These are phyloP conservation scores for Coemansia umbellata DNA, from an alignment of 192 early-diverging fungal genomes.

Conservation along the genomic window DNA sequence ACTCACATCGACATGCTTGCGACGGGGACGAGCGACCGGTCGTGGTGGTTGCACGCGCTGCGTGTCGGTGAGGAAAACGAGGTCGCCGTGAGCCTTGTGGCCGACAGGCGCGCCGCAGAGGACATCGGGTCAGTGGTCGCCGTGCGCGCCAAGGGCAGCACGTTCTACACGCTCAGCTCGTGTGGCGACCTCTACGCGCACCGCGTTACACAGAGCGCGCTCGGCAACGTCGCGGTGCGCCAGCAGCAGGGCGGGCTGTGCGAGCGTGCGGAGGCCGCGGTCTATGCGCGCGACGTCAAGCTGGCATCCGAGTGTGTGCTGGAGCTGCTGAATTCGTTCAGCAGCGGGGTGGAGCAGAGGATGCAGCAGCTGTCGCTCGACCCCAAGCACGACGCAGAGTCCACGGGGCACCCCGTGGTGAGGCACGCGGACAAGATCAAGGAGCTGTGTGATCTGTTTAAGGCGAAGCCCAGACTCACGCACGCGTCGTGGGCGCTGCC, in stretches of 20 bases:
- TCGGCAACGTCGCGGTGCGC: constrained; percentile 8
- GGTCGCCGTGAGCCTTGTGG: constrained; percentile 9
- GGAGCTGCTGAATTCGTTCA: constrained; percentile 5
- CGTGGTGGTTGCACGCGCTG: constrained; percentile 57
- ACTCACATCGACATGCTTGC: constrained; percentile 63
- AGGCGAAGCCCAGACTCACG: constrained; percentile 30
- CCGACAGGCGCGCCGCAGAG: constrained; percentile 32
- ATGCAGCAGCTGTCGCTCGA: neutral
- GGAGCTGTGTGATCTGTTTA: constrained; percentile 43
- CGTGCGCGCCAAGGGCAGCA: constrained; percentile 22
- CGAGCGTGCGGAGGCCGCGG: constrained; percentile 12
- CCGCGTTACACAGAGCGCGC: constrained; percentile 15
- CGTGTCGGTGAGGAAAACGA: constrained; percentile 1
- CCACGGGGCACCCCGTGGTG: neutral
- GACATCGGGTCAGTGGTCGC: constrained; percentile 41
- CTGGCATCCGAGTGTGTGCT: constrained; percentile 29
- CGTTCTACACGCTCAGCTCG: constrained; percentile 41
- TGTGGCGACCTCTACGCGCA: constrained; percentile 49
- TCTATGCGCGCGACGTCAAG: constrained; percentile 36
- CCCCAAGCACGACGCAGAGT: neutral
- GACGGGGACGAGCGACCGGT: constrained; percentile 55
- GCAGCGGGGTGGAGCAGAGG: constrained; percentile 13
- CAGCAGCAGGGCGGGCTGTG: constrained; percentile 1
- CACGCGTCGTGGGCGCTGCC: constrained; percentile 43
- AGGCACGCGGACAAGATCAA: constrained; percentile 2